These are phyloP conservation scores for Cystofilobasidium capitatum DNA, from an alignment of 768 basidiomycete genomes.

Conservation along the genomic window DNA sequence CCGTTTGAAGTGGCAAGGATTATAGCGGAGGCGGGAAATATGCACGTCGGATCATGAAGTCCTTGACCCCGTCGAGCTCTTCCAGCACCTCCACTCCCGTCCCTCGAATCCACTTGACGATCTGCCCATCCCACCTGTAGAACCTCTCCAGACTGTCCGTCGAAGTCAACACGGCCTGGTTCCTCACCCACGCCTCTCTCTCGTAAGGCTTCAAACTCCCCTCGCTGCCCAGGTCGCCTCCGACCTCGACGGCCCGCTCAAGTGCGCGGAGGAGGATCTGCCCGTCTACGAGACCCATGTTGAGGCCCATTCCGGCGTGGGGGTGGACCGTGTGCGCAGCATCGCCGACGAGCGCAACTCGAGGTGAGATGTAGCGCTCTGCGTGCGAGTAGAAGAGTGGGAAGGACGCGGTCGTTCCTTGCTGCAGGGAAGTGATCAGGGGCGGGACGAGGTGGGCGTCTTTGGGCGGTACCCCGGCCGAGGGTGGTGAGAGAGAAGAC, in stretches of 20 bases:
- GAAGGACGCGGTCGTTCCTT: constrained; percentile 72
- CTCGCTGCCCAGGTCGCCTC: constrained; percentile 71
- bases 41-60: constrained; percentile 52
- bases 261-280: constrained; percentile 61
- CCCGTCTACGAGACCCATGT: constrained; percentile 83
- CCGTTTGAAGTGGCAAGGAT: background rate
- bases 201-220: constrained; percentile 46
- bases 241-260: constrained; percentile 48
- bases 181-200: constrained; percentile 68
- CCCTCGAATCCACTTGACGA: constrained; percentile 76
- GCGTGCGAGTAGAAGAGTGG: constrained; percentile 80
- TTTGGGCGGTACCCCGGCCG: constrained; percentile 25
- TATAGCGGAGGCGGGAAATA: background rate
- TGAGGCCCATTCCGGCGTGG: constrained; percentile 89
- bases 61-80: constrained; percentile 73
- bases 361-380: constrained; percentile 61
- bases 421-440: constrained; percentile 58
- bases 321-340: constrained; percentile 93
- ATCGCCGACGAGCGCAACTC: constrained; percentile 87
- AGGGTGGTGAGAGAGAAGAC: too few species aligned
- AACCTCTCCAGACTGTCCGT: constrained; percentile 85
- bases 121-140: constrained; percentile 57
- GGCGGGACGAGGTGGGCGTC: constrained; percentile 64
- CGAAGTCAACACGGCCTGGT: constrained; percentile 73
- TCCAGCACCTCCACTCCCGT: constrained; percentile 84